Evolutionary conservation across 495 filamentous ascomycete species (phyloP).

Genomic region (Xylona heveae): DNA sequence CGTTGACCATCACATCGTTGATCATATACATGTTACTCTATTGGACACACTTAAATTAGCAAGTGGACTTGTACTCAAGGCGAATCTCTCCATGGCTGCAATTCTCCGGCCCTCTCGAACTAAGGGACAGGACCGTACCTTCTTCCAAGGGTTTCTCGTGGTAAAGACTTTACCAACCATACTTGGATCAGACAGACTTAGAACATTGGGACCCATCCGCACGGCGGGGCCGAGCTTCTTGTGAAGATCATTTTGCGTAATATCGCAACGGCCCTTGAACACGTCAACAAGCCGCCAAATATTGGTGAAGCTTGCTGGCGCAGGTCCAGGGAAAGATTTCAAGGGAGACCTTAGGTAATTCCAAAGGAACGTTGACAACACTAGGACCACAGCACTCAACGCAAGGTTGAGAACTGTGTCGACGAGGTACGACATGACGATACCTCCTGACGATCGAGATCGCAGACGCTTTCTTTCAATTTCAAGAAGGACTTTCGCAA

Average conservation of each 20-base stretch:
- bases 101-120: too few species aligned
- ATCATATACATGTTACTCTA: slow-evolving; percentile 15
- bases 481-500: too few species aligned
- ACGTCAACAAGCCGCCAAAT: slow-evolving; percentile 14
- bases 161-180: slow-evolving; percentile 6
- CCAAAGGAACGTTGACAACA: too few species aligned
- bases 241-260: slow-evolving; percentile 14
- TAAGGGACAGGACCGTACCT: slow-evolving; percentile 13
- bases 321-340: slow-evolving; percentile 13
- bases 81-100: too few species aligned
- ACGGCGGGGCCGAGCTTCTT: slow-evolving; percentile 16
- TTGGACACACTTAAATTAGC: neutral
- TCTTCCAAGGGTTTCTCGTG: slow-evolving; percentile 11
- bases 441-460: too few species aligned
- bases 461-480: too few species aligned
- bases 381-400: too few species aligned
- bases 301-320: slow-evolving; percentile 11
- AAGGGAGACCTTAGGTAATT: slow-evolving; percentile 12
- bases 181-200: slow-evolving; percentile 18
- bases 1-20: slow-evolving; percentile 12
- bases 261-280: slow-evolving; percentile 11
- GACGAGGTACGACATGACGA: too few species aligned
- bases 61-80: neutral
- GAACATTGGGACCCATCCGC: slow-evolving; percentile 17
- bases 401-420: too few species aligned